Evolutionary conservation across 129 eudicot species (phyloP), one percentile per base, ranked within the genome.

Genomic region (Arctium minus): DNA sequence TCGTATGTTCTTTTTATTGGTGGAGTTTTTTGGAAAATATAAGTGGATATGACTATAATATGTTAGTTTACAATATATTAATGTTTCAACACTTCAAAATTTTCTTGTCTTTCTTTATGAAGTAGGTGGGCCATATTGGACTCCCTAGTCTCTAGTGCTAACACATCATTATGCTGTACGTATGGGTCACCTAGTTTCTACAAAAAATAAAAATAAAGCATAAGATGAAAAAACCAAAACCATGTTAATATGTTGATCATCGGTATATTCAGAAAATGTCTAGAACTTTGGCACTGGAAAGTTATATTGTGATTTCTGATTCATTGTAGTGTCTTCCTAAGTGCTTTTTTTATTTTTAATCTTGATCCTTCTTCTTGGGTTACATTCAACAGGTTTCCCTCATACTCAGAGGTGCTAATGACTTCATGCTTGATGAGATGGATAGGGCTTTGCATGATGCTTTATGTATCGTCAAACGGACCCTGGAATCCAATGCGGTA

Each of bases 401-500:
- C 67, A 86, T 96, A 46, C 97, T 96, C 3, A 86, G 99, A 88
- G 99, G 99, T 67, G 99, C 99, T 62, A 96, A 96, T 35, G 99
- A 96, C 84, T 93, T 31, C 86, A 96, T 96, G 99, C 98, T 96
- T 75, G 99, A 96, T 79, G 98, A 96, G 90, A 96, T 93, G 99
- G 99, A 96, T 77, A 89, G 98, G 80, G 92, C 99, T 76, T 83
- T 93, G 86, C 99, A 96, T 83, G 99, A 96, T 90, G 97, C 98
- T 88, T 77, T 96, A 84, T 89, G 89, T 60, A 93, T 93, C 31
- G 99, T 96, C 70, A 96, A 96, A 82, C 90, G 99, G 87, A 91
- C 99, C 65, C 91, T 96, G 64, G 99, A 96, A 88, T 96, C 98
- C 56, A 90, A 92, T 79, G 89, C 98, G n/a, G 99, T 96, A 84